These are phyloP conservation scores for Talaromyces pinophilus DNA, from an alignment of 2,329 filamentous ascomycete species.

Conservation along the genomic window DNA sequence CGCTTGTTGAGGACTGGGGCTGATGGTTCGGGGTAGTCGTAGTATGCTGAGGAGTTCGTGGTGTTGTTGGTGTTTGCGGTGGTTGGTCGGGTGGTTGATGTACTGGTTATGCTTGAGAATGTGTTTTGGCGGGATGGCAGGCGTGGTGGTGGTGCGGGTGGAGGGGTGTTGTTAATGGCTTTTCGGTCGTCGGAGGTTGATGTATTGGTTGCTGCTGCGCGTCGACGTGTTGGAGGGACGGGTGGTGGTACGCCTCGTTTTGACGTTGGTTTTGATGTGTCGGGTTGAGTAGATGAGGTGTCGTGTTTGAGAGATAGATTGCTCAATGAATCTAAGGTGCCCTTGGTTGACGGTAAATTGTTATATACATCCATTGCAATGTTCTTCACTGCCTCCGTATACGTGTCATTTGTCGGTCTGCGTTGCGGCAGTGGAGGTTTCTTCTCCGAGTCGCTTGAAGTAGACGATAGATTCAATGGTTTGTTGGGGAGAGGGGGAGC, in stretches of 20 bases:
- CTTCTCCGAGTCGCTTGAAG: constrained; percentile 26
- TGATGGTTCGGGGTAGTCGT: constrained; percentile 27
- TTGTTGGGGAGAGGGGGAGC: constrained; percentile 40
- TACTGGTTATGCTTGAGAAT: background rate
- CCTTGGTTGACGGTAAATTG: constrained; percentile 25
- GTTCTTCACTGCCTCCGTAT: constrained; percentile 25
- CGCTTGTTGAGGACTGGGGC: constrained; percentile 47
- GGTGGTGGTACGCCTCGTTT: constrained; percentile 31
- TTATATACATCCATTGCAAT: constrained; percentile 27
- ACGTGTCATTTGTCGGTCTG: constrained; percentile 23
- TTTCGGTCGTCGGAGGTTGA: background rate
- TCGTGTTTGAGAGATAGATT: constrained; percentile 18
- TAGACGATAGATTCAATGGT: constrained; percentile 34
- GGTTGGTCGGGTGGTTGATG: background rate
- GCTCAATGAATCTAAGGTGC: constrained; percentile 22
- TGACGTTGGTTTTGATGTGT: constrained; percentile 12
- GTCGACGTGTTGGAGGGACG: constrained; percentile 27
- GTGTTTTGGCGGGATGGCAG: constrained; percentile 11
- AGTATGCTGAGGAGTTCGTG: constrained; percentile 14
- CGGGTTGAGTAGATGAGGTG: constrained; percentile 14
- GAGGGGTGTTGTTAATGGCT: constrained; percentile 23
- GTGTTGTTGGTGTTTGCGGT: constrained; percentile 1
- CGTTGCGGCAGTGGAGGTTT: constrained; percentile 33
- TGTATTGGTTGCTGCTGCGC: constrained; percentile 24
- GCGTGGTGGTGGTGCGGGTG: constrained; percentile 16